phyloP scores from a whole-genome alignment of 805 yeast genomes.

The Candida chauliodis region DNA sequence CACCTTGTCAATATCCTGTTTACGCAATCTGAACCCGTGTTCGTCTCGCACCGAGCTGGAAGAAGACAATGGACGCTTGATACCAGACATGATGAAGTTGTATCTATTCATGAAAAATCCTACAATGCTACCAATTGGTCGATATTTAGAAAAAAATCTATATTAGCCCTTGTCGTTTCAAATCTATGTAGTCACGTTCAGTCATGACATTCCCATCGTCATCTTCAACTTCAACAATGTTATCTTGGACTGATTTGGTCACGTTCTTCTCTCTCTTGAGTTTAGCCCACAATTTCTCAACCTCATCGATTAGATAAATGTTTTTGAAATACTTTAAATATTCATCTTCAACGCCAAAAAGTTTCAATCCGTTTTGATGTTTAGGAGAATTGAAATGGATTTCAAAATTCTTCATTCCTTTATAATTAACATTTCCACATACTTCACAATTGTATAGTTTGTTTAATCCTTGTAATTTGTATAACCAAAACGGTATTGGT shows the following conservation, averaged over 20 bases:
- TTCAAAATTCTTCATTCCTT: constrained; percentile 69
- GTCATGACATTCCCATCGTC: constrained; percentile 91
- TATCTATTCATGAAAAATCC: neutral
- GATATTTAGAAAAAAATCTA: no score
- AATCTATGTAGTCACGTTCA: constrained; percentile 74
- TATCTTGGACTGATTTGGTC: constrained; percentile 43
- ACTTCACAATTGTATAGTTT: constrained; percentile 75
- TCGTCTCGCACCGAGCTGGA: constrained; percentile 31
- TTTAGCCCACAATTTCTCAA: constrained; percentile 51
- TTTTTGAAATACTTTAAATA: constrained; percentile 50
- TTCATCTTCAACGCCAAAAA: constrained; percentile 65
- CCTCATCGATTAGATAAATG: constrained; percentile 67
- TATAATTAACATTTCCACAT: constrained; percentile 71
- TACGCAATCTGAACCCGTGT: constrained; percentile 46
- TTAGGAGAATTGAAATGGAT: constrained; percentile 70
- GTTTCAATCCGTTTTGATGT: constrained; percentile 70
- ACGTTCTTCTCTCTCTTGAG: constrained; percentile 35
- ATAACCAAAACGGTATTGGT: constrained; percentile 93
- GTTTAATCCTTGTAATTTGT: constrained; percentile 82
- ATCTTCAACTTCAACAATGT: constrained; percentile 81
- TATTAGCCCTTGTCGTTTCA: constrained; percentile 82
- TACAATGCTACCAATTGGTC: constrained; percentile 5
- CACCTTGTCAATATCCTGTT: constrained; percentile 43
- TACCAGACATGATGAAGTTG: constrained; percentile 6
- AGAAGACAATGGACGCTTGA: constrained; percentile 14